Conservation (phyloP, 108 stramenopile species). For the Schizochytrium sp. region DNA sequence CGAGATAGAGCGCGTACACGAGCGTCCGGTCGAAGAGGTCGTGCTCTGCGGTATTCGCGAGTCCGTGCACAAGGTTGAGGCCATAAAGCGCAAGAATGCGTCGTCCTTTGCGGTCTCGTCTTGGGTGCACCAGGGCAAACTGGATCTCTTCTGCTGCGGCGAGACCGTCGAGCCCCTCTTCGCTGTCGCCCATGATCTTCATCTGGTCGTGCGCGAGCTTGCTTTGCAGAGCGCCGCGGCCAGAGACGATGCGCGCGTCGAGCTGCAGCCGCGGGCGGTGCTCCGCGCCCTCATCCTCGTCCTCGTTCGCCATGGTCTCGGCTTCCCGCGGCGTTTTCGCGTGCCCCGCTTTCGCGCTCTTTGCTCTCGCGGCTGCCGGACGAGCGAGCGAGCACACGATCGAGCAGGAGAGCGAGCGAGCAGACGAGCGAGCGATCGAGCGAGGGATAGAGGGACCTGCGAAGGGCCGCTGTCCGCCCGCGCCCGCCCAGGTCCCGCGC, state of each 20-base stretch:
- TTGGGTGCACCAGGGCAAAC: background rate
- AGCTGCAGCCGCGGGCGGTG: background rate
- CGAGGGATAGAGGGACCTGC: no score
- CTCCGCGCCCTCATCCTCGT: background rate
- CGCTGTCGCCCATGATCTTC: background rate
- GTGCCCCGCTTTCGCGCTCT: no score
- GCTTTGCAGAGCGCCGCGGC: background rate
- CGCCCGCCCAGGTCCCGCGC: no score
- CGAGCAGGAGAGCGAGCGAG: no score
- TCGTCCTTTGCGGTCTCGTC: background rate
- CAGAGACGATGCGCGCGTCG: background rate
- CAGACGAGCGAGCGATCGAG: no score
- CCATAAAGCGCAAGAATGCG: background rate
- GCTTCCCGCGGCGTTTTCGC: no score
- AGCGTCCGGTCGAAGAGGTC: background rate
- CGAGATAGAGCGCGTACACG: background rate
- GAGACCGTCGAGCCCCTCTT: background rate
- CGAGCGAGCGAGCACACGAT: no score
- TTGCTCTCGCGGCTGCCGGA: no score
- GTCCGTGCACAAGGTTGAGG: background rate
- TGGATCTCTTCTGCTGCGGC: background rate
- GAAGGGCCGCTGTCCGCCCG: no score
- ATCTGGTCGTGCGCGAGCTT: background rate
- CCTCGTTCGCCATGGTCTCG: no score
- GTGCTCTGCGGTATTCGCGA: background rate